phyloP scores from a whole-genome alignment of 208 protist species.

The Leishmania major region DNA sequence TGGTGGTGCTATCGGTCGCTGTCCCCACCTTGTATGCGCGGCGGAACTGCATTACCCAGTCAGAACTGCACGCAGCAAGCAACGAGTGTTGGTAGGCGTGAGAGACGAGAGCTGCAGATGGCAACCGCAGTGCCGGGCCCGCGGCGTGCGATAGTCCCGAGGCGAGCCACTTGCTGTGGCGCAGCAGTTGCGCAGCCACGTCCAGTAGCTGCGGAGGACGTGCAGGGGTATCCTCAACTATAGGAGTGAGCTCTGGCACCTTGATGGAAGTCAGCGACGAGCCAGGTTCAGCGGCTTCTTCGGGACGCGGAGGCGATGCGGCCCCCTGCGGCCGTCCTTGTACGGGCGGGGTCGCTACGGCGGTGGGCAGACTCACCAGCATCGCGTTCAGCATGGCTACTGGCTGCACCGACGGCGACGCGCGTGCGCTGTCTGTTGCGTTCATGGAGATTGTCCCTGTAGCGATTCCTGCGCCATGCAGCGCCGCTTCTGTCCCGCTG shows the following conservation, averaged over 20 bases:
- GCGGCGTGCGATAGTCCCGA: slow-evolving; percentile 35
- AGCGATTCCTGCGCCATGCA: background rate
- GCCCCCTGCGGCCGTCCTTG: background rate
- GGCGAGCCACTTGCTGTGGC: slow-evolving; percentile 35
- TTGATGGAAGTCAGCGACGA: slow-evolving; percentile 1
- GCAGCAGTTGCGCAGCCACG: slow-evolving; percentile 21
- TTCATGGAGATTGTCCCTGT: background rate
- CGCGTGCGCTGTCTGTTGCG: background rate
- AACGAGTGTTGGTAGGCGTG: slow-evolving; percentile 24
- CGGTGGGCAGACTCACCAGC: slow-evolving; percentile 18
- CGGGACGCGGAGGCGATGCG: background rate
- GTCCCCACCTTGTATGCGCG: background rate
- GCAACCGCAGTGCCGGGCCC: slow-evolving; percentile 12
- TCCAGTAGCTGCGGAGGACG: background rate
- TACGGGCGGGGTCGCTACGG: background rate
- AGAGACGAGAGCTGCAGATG: slow-evolving; percentile 16
- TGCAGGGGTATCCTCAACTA: background rate
- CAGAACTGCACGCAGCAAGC: background rate
- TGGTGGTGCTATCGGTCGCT: background rate
- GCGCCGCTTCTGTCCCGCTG: background rate
- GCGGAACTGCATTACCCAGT: background rate
- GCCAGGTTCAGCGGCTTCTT: background rate
- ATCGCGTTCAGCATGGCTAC: slow-evolving; percentile 29
- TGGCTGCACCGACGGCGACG: background rate
- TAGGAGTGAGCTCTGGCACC: background rate